These are phyloP conservation scores for Porogramme epimiltina DNA, from an alignment of 1,284 basidiomycete species.

Conservation along the genomic window DNA sequence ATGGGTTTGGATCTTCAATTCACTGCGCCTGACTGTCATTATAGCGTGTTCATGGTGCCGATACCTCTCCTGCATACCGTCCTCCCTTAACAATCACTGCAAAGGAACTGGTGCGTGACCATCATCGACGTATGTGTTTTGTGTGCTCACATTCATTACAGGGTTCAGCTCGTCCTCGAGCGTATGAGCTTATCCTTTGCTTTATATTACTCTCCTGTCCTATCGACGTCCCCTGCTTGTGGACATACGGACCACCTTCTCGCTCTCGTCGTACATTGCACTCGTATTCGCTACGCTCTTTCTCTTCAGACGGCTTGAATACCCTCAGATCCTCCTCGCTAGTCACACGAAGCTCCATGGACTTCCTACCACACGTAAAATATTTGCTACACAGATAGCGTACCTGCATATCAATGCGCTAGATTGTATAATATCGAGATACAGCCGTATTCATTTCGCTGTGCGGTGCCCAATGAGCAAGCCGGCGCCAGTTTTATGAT, in stretches of 20 bases:
- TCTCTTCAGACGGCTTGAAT: neutral
- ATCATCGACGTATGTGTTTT: neutral
- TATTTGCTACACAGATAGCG: too few species aligned
- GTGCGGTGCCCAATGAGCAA: too few species aligned
- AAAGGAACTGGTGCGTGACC: constrained; percentile 50
- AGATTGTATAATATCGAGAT: too few species aligned
- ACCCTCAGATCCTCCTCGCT: too few species aligned
- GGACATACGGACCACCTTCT: neutral
- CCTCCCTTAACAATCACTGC: constrained; percentile 75
- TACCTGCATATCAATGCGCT: too few species aligned
- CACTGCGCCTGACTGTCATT: constrained; percentile 8
- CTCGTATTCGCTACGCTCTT: neutral
- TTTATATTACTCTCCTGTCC: neutral
- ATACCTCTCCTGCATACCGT: constrained; percentile 88
- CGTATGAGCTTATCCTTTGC: neutral
- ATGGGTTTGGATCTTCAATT: neutral
- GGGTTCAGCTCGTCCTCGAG: neutral
- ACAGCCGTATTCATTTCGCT: too few species aligned
- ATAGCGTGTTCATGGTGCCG: constrained; percentile 87
- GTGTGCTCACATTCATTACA: neutral
- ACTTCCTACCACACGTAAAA: too few species aligned
- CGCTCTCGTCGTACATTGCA: neutral
- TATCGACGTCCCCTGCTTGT: neutral
- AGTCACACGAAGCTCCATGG: too few species aligned
- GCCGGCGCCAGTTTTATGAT: too few species aligned